Conservation (phyloP, 2,329 filamentous ascomycete species). For the Aquanectria penicillioides region DNA sequence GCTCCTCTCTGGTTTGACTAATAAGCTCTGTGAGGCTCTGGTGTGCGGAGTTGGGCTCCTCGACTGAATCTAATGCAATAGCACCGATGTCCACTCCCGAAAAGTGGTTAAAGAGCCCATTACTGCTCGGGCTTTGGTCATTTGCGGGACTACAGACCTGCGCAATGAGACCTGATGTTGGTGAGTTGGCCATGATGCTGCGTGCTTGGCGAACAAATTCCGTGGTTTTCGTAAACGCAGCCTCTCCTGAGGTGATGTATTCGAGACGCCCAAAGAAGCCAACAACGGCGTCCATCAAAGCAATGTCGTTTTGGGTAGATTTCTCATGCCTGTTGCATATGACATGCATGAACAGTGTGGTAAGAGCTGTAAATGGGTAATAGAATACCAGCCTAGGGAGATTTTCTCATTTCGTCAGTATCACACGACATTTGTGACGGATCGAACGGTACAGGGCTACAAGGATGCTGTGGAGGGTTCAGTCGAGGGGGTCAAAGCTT, state of each 20-base stretch:
- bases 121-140: no score
- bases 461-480: no score
- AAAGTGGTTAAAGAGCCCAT: no score
- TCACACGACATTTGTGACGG: background rate
- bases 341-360: conserved; percentile 2
- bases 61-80: no score
- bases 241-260: conserved; percentile 15
- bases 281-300: conserved; percentile 13
- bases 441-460: no score
- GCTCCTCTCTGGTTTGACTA: no score
- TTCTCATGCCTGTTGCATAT: background rate
- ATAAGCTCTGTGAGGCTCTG: no score
- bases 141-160: no score
- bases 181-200: background rate
- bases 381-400: background rate
- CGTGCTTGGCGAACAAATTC: conserved; percentile 17
- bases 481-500: background rate
- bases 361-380: conserved; percentile 8
- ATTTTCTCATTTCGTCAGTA: background rate
- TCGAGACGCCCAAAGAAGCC: conserved; percentile 18
- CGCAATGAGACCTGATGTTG: no score
- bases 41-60: no score
- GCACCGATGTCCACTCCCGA: no score
- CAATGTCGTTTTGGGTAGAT: conserved; percentile 2
- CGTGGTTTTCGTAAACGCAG: conserved; percentile 14